Evolutionary conservation across 129 eudicot species (phyloP).

Genomic region (Flaveria linearis): DNA sequence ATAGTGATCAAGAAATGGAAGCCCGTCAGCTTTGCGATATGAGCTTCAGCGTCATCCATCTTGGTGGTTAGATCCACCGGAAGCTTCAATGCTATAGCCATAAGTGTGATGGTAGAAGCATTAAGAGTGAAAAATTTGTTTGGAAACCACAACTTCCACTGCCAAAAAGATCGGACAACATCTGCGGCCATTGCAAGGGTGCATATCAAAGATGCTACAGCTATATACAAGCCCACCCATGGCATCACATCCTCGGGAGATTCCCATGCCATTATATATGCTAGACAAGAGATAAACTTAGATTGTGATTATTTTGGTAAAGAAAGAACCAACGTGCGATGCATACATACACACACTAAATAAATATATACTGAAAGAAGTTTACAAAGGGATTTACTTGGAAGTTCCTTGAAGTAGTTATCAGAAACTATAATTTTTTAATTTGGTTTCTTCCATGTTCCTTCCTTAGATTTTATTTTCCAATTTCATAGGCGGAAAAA

Average conservation of each 20-base stretch:
- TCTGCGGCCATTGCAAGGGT: slow-evolving; percentile 24
- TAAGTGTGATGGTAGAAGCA: slow-evolving; percentile 13
- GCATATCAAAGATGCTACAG: slow-evolving; percentile 17
- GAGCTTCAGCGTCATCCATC: background rate
- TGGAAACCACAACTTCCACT: slow-evolving; percentile 23
- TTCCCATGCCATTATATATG: background rate
- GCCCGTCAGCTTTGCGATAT: background rate
- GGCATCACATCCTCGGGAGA: slow-evolving; percentile 6
- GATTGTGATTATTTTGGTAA: too few species aligned
- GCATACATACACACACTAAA: too few species aligned
- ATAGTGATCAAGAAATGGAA: background rate
- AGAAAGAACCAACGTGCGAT: too few species aligned
- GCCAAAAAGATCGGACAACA: background rate
- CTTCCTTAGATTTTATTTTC: too few species aligned
- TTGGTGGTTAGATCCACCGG: slow-evolving; percentile 4
- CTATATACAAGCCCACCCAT: slow-evolving; percentile 29
- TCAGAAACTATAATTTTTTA: too few species aligned
- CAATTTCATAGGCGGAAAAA: too few species aligned
- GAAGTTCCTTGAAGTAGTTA: too few species aligned
- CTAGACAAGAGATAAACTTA: background rate
- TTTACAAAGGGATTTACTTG: too few species aligned
- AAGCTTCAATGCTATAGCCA: slow-evolving; percentile 14
- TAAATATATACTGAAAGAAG: too few species aligned
- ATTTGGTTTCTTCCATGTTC: too few species aligned
- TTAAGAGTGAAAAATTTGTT: slow-evolving; percentile 19